These are phyloP conservation scores for Epichloe uncinata DNA, from an alignment of 2,329 filamentous ascomycete species.

Conservation along the genomic window DNA sequence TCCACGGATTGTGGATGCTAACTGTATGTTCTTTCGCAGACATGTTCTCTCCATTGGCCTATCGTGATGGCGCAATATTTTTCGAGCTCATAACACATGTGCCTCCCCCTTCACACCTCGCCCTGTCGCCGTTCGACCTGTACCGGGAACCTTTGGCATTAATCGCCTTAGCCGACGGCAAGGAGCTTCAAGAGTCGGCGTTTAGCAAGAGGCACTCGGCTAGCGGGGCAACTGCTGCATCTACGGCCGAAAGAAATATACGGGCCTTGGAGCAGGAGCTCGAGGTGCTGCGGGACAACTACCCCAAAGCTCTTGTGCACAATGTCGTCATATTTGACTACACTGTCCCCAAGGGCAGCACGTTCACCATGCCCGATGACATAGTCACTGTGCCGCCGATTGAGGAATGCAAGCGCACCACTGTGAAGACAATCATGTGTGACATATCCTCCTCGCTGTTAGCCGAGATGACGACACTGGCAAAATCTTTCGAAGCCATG, in stretches of 20 bases:
- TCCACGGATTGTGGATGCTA: slow-evolving; percentile 6
- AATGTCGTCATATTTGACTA: slow-evolving; percentile 73
- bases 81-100: slow-evolving; percentile 77
- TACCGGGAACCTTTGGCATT: slow-evolving; percentile 75
- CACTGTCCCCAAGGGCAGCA: slow-evolving; percentile 30
- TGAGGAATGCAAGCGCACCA: slow-evolving; percentile 58
- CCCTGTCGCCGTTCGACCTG: slow-evolving; percentile 78
- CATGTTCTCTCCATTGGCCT: slow-evolving; percentile 86
- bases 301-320: slow-evolving; percentile 64
- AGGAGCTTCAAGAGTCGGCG: slow-evolving; percentile 44
- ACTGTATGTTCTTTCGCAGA: slow-evolving; percentile 36
- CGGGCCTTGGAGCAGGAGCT: slow-evolving; percentile 52
- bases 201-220: slow-evolving; percentile 42
- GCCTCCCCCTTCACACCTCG: slow-evolving; percentile 64
- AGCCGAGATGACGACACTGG: slow-evolving; percentile 62
- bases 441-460: slow-evolving; percentile 62
- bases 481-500: slow-evolving; percentile 58
- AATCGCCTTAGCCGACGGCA: slow-evolving; percentile 73
- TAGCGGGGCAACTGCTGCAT: slow-evolving; percentile 32
- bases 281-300: slow-evolving; percentile 55
- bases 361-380: slow-evolving; percentile 46
- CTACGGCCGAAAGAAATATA: slow-evolving; percentile 42
- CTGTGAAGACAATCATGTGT: slow-evolving; percentile 69
- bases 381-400: slow-evolving; percentile 57
- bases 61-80: slow-evolving; percentile 72